A percentile compares a stretch with the other conserved stretches of the same genome.
Conservation (phyloP, 2,329 filamentous ascomycete species). For the Dothidotthia symphoricarpi region DNA sequence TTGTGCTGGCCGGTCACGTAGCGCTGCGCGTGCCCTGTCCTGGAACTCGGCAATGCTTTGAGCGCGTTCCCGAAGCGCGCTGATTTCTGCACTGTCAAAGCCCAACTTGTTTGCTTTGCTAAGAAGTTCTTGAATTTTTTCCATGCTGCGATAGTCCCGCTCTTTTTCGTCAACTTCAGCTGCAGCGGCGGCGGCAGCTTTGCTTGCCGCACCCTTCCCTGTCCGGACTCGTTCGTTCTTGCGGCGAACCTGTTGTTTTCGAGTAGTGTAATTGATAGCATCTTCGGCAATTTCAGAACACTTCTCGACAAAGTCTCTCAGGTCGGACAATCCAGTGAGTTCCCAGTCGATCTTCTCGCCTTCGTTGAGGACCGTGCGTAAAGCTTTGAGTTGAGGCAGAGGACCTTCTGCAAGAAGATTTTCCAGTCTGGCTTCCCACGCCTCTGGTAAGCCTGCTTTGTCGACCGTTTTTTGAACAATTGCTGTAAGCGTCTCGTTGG, state of each 20-base stretch:
- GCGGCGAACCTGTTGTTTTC: slow-evolving; percentile 94
- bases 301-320: slow-evolving; percentile 87
- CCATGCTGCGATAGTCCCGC: slow-evolving; percentile 80
- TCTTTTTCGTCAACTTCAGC: slow-evolving; percentile 81
- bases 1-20: slow-evolving; percentile 56
- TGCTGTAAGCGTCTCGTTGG: slow-evolving; percentile 65
- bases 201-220: slow-evolving; percentile 63
- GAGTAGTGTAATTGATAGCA: slow-evolving; percentile 90
- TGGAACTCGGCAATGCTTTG: slow-evolving; percentile 84
- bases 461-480: slow-evolving; percentile 76
- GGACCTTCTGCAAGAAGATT: slow-evolving; percentile 79
- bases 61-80: slow-evolving; percentile 78
- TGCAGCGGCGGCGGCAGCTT: slow-evolving; percentile 51
- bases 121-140: slow-evolving; percentile 83
- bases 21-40: slow-evolving; percentile 66
- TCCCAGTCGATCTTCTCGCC: slow-evolving; percentile 95
- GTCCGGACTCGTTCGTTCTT: slow-evolving; percentile 91
- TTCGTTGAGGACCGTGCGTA: slow-evolving; percentile 82
- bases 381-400: slow-evolving; percentile 78
- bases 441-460: slow-evolving; percentile 79
- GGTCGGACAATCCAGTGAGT: slow-evolving; percentile 74
- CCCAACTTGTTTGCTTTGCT: slow-evolving; percentile 80
- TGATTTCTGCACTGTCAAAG: slow-evolving; percentile 91
- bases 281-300: slow-evolving; percentile 99
- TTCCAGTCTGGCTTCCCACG: slow-evolving; percentile 88